These are phyloP conservation scores for Penicillium hesseltinei DNA, from an alignment of 2,329 filamentous ascomycete genomes.

Conservation along the genomic window DNA sequence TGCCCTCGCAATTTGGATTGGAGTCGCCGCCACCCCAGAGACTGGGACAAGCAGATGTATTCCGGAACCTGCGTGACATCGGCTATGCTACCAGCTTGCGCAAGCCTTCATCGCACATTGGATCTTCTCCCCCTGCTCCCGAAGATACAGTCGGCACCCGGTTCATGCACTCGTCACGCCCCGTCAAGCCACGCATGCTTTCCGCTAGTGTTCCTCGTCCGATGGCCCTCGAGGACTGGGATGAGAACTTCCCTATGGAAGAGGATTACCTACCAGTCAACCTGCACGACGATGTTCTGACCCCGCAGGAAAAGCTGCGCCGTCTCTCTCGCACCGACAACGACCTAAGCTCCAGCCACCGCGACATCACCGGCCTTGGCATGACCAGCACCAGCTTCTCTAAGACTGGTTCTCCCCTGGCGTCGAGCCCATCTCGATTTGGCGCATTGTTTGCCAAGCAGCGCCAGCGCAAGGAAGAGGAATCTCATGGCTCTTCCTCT, in stretches of 20 bases:
- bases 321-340: conserved; percentile 59
- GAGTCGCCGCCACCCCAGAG: conserved; percentile 74
- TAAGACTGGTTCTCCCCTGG: conserved; percentile 56
- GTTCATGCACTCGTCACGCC: conserved; percentile 65
- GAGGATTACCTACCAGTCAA: conserved; percentile 81
- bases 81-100: conserved; percentile 70
- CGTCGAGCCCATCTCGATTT: conserved; percentile 62
- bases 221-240: conserved; percentile 56
- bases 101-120: conserved; percentile 53
- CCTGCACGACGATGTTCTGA: conserved; percentile 62
- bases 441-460: conserved; percentile 57
- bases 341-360: conserved; percentile 48
- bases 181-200: conserved; percentile 56
- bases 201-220: conserved; percentile 60
- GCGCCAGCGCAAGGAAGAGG: conserved; percentile 52
- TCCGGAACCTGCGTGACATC: conserved; percentile 62
- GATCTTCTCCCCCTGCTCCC: conserved; percentile 60
- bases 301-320: conserved; percentile 60
- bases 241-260: conserved; percentile 73
- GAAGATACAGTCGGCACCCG: conserved; percentile 67
- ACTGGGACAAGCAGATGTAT: conserved; percentile 62
- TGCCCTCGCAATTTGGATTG: conserved; percentile 86
- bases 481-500: conserved; percentile 49
- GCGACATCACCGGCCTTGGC: conserved; percentile 52
- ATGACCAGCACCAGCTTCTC: conserved; percentile 49